Evolutionary conservation across 1,139 yeast genomes (phyloP), one percentile per base, ranked within the genome.

Genomic region (Debaryomycetaceae sp.): DNA sequence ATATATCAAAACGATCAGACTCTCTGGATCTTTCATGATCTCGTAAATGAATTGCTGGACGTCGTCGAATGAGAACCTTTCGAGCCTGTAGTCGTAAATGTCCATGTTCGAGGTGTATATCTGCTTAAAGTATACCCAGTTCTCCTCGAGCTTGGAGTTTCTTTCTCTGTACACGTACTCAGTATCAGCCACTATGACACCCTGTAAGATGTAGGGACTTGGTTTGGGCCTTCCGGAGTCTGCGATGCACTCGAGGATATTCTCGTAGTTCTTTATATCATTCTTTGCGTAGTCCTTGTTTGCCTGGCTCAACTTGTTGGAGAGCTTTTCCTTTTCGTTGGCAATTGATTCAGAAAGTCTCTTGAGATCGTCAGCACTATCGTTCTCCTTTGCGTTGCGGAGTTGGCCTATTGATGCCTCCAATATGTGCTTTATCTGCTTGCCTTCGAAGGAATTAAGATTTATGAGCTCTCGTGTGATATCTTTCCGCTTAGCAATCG

Each of bases 381-480:
- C 56, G 2, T 50, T 47, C 17, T 54, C 60, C 1, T 41, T 43
- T 33, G 45, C 23, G 27, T 46, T 40, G 34, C 46, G 45, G 27
- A 66, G 50, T 44, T 60, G 56, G 11, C 42, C 42, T 5, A 59
- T 54, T 2, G 67, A 49, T 6, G 53, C 54, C 22, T 55, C 54
- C 31, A 70, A 49, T 13, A 70, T 50, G 5, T 53, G 51, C 34
- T 57, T 59, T 27, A 70, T 57, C 27, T 58, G 59, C 49, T 69
- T 69, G 1, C 76, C 76, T 49, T 68, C 74, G 48, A 68, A 69
- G 8, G 71, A 63, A 43, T 57, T 68, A 43, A 62, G 52, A 6
- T 55, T 51, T 64, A 70, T 63, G 27, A 70, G 55, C 40, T 54
- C 50, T 31, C 54, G 52, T 33, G 66, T 53, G 9, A 56, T 38